Conservation (phyloP, 208 protist species). For the Naegleria lovaniensis region DNA sequence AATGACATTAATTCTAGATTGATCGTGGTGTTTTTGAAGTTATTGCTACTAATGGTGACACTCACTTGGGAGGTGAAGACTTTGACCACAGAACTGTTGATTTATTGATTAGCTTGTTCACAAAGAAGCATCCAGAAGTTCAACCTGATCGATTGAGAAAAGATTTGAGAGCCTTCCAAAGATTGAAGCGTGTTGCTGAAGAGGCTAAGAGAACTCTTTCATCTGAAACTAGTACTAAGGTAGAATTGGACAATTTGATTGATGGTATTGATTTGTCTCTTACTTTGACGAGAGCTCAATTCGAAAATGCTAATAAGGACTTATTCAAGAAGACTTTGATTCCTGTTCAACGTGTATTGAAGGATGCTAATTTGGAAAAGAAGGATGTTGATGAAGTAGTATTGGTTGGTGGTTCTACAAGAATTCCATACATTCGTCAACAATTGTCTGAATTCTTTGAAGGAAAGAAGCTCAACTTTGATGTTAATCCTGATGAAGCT, state of each 20-base stretch:
- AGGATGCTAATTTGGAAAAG: slow-evolving; percentile 80
- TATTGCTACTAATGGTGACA: slow-evolving; percentile 84
- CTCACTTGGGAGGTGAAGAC: slow-evolving; percentile 93
- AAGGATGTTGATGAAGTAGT: slow-evolving; percentile 85
- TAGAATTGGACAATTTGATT: slow-evolving; percentile 86
- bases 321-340: slow-evolving; percentile 82
- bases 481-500: slow-evolving; percentile 92
- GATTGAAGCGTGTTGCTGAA: slow-evolving; percentile 76
- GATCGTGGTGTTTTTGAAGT: slow-evolving; percentile 91
- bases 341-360: slow-evolving; percentile 78
- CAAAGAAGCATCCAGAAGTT: slow-evolving; percentile 66
- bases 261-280: slow-evolving; percentile 75
- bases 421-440: slow-evolving; percentile 86
- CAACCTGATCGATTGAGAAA: slow-evolving; percentile 53
- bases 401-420: slow-evolving; percentile 82
- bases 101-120: slow-evolving; percentile 47
- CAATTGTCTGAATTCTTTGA: slow-evolving; percentile 86
- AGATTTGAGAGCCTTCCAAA: slow-evolving; percentile 38
- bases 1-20: slow-evolving; percentile 57
- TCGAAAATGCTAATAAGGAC: slow-evolving; percentile 87
- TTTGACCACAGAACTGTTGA: slow-evolving; percentile 89
- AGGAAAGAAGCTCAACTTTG: slow-evolving; percentile 76
- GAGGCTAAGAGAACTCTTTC: slow-evolving; percentile 86
- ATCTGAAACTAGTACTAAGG: slow-evolving; percentile 43
- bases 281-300: slow-evolving; percentile 69